Percentiles rank a stretch among this genome's conserved stretches.
Conservation (phyloP, 208 protist species). For the Balamuthia mandrillaris region DNA sequence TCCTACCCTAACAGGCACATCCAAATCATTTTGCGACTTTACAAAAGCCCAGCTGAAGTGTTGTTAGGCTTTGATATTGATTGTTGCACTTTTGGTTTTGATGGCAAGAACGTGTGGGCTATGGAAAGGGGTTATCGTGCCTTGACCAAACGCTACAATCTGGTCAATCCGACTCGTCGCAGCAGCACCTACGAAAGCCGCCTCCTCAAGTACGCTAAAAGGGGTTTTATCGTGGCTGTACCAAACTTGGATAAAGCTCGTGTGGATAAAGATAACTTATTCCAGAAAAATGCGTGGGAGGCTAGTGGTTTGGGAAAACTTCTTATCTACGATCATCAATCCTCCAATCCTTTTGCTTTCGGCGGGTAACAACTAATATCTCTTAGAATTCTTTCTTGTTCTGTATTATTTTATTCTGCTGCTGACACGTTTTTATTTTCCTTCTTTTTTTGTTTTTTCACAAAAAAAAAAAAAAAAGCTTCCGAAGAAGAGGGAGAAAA, state of each 20-base stretch:
- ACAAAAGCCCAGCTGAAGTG: conserved; percentile 60
- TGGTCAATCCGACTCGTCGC: conserved; percentile 46
- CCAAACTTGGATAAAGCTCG: conserved; percentile 6
- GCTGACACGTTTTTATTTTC: not conserved
- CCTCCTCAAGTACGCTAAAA: conserved; percentile 62
- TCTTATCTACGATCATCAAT: not conserved
- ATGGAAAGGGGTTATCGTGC: conserved; percentile 43
- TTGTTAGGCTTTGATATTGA: conserved; percentile 70
- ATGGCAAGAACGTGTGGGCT: conserved; percentile 54
- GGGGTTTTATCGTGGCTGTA: conserved; percentile 7
- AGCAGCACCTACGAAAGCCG: conserved; percentile 61
- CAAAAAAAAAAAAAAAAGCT: not conserved
- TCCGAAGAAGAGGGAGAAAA: not conserved
- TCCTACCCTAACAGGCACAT: conserved; percentile 48
- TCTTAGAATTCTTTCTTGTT: too few relatives aligned
- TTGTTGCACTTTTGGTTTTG: conserved; percentile 56
- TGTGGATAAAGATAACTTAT: not conserved
- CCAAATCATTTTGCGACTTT: conserved; percentile 65
- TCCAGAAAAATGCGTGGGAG: not conserved
- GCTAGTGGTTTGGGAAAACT: conserved; percentile 13
- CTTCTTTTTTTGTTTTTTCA: not conserved
- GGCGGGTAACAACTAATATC: too few relatives aligned
- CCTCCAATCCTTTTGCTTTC: too few relatives aligned
- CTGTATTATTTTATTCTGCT: not conserved
- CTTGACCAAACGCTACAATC: conserved; percentile 40